These are phyloP conservation scores for Cladosporium sphaerospermum DNA, from an alignment of 2,329 filamentous ascomycete genomes.

Conservation along the genomic window DNA sequence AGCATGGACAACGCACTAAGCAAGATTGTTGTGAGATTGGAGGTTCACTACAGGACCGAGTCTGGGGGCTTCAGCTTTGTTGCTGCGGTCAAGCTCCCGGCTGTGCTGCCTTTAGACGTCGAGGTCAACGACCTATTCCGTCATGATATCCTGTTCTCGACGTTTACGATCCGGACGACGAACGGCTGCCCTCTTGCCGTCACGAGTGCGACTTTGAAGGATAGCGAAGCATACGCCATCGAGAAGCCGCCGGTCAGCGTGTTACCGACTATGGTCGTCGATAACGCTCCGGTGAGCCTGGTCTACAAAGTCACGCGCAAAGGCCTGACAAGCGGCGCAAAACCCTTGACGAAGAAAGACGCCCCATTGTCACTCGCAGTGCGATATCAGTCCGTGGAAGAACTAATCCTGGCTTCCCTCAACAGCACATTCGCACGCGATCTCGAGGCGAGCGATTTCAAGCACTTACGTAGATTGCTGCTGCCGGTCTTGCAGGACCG, in stretches of 20 bases:
- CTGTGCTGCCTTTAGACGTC: slow-evolving; percentile 78
- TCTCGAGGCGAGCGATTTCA: slow-evolving; percentile 43
- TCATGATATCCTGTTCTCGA: slow-evolving; percentile 70
- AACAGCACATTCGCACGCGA: slow-evolving; percentile 41
- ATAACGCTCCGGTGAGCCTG: slow-evolving; percentile 72
- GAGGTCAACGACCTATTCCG: slow-evolving; percentile 98
- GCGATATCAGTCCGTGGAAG: slow-evolving; percentile 68
- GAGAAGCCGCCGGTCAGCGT: slow-evolving; percentile 42
- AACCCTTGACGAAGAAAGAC: slow-evolving; percentile 24
- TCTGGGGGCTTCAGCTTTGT: slow-evolving; percentile 42
- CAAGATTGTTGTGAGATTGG: slow-evolving; percentile 65
- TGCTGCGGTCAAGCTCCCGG: slow-evolving; percentile 57
- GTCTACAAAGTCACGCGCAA: slow-evolving; percentile 70
- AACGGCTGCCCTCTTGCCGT: slow-evolving; percentile 68
- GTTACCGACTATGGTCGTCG: slow-evolving; percentile 59
- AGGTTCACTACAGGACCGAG: slow-evolving; percentile 24
- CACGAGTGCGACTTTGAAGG: slow-evolving; percentile 62
- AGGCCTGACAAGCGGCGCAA: slow-evolving; percentile 17
- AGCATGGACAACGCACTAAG: slow-evolving; percentile 62
- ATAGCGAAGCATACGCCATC: slow-evolving; percentile 63
- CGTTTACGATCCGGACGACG: slow-evolving; percentile 83
- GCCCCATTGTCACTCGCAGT: slow-evolving; percentile 59
- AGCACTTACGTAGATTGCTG: slow-evolving; percentile 45
- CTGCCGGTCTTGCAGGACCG: slow-evolving; percentile 42
- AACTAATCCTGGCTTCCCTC: slow-evolving; percentile 56